phyloP scores from a whole-genome alignment of 2,329 filamentous ascomycete species.

The Exophiala sideris region DNA sequence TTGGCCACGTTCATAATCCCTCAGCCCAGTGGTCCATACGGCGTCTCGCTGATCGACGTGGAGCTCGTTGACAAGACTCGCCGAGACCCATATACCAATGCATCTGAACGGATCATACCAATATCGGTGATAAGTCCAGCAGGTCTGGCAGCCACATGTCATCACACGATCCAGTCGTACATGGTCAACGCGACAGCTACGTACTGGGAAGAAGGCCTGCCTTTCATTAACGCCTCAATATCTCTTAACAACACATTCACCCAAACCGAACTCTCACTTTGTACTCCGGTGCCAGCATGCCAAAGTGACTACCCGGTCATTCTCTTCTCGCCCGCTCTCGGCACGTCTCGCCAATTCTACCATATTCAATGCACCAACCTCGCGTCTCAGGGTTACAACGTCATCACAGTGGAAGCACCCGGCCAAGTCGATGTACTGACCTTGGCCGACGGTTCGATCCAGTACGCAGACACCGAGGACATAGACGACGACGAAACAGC shows the following conservation, averaged over 20 bases:
- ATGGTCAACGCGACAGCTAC: neutral
- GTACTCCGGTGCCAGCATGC: neutral
- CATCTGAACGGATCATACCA: neutral
- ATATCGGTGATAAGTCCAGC: neutral
- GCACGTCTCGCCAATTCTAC: neutral
- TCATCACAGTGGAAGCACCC: neutral
- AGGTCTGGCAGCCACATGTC: neutral
- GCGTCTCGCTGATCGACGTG: neutral
- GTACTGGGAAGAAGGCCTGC: neutral
- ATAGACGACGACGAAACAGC: neutral
- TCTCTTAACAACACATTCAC: neutral
- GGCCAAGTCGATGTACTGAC: neutral
- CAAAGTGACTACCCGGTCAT: neutral
- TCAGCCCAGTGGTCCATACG: neutral
- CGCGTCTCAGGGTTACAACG: neutral
- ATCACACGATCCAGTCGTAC: neutral
- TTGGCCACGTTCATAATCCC: neutral
- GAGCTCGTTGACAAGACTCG: neutral
- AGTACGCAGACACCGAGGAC: neutral
- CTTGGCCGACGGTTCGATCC: neutral
- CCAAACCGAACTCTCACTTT: neutral
- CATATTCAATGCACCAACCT: neutral
- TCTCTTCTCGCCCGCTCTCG: neutral
- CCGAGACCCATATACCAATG: neutral
- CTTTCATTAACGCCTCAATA: neutral